Percentiles rank a stretch among this genome's conserved stretches.
Evolutionary conservation across 2,329 filamentous ascomycete species (phyloP).

Genomic region (Daldinia sp.): DNA sequence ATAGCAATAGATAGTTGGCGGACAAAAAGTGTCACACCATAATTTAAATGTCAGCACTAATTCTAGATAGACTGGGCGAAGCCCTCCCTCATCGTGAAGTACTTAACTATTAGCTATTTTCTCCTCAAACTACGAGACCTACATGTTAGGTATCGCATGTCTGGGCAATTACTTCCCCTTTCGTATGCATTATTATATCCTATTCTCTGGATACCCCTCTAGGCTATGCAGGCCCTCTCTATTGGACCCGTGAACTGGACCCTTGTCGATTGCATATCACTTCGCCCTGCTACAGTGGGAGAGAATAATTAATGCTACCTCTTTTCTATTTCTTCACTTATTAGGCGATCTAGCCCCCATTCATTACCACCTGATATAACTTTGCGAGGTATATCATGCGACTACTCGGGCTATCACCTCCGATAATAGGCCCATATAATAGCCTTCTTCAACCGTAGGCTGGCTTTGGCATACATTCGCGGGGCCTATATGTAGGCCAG

Average conservation of each 20-base stretch:
- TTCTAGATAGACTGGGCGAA: not conserved
- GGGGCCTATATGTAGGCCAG: not conserved
- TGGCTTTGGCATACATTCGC: not conserved
- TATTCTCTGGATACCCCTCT: not conserved
- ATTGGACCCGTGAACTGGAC: not conserved
- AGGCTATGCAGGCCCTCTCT: constrained; percentile 1
- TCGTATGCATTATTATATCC: not conserved
- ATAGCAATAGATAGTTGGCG: too few species aligned
- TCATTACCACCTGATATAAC: too few species aligned
- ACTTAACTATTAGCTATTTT: not conserved
- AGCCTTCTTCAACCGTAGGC: constrained; percentile 5
- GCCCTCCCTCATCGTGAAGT: not conserved
- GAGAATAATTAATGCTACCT: not conserved
- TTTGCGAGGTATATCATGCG: too few species aligned
- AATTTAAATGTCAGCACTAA: not conserved
- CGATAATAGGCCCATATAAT: not conserved
- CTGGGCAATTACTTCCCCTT: not conserved
- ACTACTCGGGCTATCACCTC: not conserved
- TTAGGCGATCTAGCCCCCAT: not conserved
- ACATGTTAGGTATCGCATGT: not conserved
- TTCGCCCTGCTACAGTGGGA: constrained; percentile 23
- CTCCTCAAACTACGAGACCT: not conserved
- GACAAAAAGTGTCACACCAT: not conserved
- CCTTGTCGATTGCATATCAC: not conserved
- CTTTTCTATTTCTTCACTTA: not conserved